Base-by-base conservation (phyloP, 805 yeast genomes). In the Zygosaccharomyces bailii region DNA sequence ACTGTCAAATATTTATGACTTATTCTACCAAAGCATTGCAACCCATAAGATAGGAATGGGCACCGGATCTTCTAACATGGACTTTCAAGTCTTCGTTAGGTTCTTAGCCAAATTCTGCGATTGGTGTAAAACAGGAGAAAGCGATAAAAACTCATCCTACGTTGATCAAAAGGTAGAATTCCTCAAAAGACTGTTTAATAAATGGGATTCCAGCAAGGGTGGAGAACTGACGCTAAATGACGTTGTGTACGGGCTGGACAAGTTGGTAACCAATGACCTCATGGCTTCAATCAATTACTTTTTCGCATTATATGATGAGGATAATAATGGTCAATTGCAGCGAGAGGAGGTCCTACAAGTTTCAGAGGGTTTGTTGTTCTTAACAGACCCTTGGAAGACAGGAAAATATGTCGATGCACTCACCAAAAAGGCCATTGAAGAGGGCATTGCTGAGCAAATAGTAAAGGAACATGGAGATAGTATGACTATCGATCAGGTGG, bases 301-400 rank as follows among this genome's bases (percentile, higher is more conserved):
- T 59, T 89, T 88, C 55, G 76, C 77, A 14, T 68, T 91, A 6
- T 93, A 86, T 59, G 93, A 85, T 60, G 68, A 69, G 9, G 74
- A 76, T 5, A 68, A 70, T 1, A 73, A 71, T 23, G 88, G 85
- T 0, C 75, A 70, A 45, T 76, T 93, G 34, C 83, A 80, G 48
- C 72, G 89, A 39, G 96, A 87, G 49, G 85, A 85, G 0, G 86
- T 93, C 4, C 69, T 93, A 35, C 82, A 81, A 50, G 75, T 90
- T 45, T 88, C 96, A 0, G 99, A 93, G 60, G 98, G 91, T 37
- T 66, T 91, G 31, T 68, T 91, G 9, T 84, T 78, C 54, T 73
- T 93, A 27, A 89, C 96, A 0, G 74, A 83, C 32, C 96, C 96
- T 2, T 85, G 93, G 83, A 81, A 88, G 55, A 88, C 86, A 50